Base-by-base conservation (phyloP, 306 rosid species). In the Prunus mira region DNA sequence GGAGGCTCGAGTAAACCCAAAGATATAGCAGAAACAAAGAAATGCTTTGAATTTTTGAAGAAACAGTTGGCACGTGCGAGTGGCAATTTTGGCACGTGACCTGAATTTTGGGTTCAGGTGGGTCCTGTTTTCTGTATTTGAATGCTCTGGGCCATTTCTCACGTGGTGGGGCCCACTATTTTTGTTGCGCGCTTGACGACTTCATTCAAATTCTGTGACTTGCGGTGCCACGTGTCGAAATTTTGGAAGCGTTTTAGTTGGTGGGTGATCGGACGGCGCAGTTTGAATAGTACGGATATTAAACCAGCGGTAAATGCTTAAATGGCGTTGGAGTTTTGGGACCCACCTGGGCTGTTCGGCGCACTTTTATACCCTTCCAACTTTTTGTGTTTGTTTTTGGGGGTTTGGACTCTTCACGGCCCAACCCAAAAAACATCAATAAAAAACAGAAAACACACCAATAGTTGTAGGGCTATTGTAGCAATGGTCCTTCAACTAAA, bases 121-220 rank as follows among this genome's bases (percentile, higher is more conserved):
- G 84, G 84, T 14, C 84, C 87, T 58, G 57, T 58, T 5, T 56
- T 27, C 47, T n/a, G 20, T 41, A 28, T 86, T 90, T 83, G 83
- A 87, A 82, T 66, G 57, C 9, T n/a, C 10, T 7, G 74, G 66
- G 46, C 32, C 78, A 70, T 51, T 69, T 34, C n/a, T 62, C 95
- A 95, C 95, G 66, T 90, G 98, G 93, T 84, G 88, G 92, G 98
- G 85, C 46, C 91, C 60, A 46, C 63, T 30, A 10, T 65, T 78
- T 46, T 45, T 47, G 80, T 90, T 90, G 89, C 91, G 97, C 98
- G 98, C 96, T 91, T 84, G 91, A 81, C 87, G 75, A 78, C 84
- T 10, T 30, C 82, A 86, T 94, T 90, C 95, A 91, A 94, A 93
- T 79, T 72, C 57, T 73, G 27, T 55, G 76, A 57, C 25, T 41